These are phyloP conservation scores for Cyclotella atomus DNA, from an alignment of 108 stramenopile genomes.

Conservation along the genomic window DNA sequence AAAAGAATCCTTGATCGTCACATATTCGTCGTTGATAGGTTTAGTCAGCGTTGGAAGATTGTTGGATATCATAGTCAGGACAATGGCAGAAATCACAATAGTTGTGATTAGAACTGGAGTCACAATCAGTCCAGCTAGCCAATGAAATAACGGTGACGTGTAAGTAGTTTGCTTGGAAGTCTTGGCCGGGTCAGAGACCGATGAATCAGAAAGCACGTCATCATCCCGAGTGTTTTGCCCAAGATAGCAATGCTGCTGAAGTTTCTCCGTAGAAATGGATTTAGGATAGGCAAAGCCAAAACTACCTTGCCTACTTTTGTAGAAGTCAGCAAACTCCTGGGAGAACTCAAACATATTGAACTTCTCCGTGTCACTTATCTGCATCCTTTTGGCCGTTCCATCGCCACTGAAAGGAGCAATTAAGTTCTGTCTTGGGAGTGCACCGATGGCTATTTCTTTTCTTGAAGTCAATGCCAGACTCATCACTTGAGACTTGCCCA, in stretches of 20 bases:
- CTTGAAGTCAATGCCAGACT: constrained; percentile 24
- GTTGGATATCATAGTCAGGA: constrained; percentile 23
- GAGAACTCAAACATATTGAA: background rate
- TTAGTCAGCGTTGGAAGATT: constrained; percentile 31
- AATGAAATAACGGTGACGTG: constrained; percentile 54
- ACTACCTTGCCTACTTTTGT: constrained; percentile 26
- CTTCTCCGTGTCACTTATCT: constrained; percentile 5
- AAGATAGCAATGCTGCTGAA: background rate
- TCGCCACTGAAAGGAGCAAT: constrained; percentile 41
- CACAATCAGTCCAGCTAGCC: constrained; percentile 54
- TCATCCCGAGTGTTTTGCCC: background rate
- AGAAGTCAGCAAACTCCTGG: constrained; percentile 19
- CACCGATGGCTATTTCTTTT: constrained; percentile 3
- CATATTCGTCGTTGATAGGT: constrained; percentile 27
- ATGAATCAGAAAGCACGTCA: background rate
- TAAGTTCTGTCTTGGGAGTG: constrained; percentile 59
- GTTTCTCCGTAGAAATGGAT: constrained; percentile 45
- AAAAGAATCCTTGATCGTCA: constrained; percentile 23
- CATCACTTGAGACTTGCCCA: constrained; percentile 26
- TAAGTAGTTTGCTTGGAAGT: background rate
- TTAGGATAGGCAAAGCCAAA: constrained; percentile 11
- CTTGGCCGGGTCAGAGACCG: background rate
- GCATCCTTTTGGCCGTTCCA: constrained; percentile 6
- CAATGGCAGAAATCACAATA: constrained; percentile 39
- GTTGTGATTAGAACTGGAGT: constrained; percentile 51